Evolutionary conservation across 2,329 filamentous ascomycete genomes (phyloP).

Genomic region (Periconia digitata): DNA sequence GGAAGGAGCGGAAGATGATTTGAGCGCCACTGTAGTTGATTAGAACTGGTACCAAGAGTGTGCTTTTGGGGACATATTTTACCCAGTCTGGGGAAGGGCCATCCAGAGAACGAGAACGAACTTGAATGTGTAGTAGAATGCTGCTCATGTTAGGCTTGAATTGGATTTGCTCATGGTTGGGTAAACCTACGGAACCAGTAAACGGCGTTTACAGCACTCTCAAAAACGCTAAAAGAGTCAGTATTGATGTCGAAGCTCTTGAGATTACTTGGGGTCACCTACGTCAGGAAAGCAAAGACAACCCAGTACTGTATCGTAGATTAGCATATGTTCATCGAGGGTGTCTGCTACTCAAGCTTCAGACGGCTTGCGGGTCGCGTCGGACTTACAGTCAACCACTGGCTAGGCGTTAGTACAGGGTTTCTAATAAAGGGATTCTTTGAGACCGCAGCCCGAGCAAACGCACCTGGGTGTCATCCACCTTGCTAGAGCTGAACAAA

Average conservation of each 20-base stretch:
- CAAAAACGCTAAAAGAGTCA: conserved; percentile 60
- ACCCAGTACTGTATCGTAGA: conserved; percentile 71
- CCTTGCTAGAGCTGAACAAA: conserved; percentile 70
- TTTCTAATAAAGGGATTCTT: conserved; percentile 3
- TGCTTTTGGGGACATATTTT: conserved; percentile 47
- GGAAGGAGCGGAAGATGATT: conserved; percentile 93
- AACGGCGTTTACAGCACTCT: conserved; percentile 80
- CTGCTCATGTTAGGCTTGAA: conserved; percentile 27
- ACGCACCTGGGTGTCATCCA: conserved; percentile 79
- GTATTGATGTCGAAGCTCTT: conserved; percentile 6
- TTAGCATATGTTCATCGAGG: conserved; percentile 17
- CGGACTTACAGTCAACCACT: conserved; percentile 64
- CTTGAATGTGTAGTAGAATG: conserved; percentile 99
- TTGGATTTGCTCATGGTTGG: background rate
- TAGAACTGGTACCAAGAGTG: conserved; percentile 16
- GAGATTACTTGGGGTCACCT: conserved; percentile 29
- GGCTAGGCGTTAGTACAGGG: conserved; percentile 38
- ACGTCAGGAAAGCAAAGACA: conserved; percentile 78
- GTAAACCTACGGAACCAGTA: conserved; percentile 75
- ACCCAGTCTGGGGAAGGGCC: conserved; percentile 91
- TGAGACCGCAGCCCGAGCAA: conserved; percentile 18
- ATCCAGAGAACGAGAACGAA: conserved; percentile 98
- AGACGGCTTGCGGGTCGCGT: background rate
- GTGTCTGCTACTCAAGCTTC: conserved; percentile 2
- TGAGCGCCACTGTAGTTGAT: conserved; percentile 74